Percentiles rank a stretch among this genome's conserved stretches.
These are phyloP conservation scores for Aphanocladium album DNA, from an alignment of 2,329 filamentous ascomycete genomes.

Conservation along the genomic window DNA sequence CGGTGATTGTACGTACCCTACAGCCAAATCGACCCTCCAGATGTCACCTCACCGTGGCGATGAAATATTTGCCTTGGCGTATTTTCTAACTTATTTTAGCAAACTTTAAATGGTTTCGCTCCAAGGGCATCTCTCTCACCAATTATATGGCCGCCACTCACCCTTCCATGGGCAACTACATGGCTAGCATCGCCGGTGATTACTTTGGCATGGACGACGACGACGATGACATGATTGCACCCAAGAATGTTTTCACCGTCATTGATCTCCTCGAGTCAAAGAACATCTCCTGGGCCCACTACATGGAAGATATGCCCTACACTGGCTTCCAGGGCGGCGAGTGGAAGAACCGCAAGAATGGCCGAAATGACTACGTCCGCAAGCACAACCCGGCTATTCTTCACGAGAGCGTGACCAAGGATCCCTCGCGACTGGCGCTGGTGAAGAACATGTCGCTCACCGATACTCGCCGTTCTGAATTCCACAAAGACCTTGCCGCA, in stretches of 20 bases:
- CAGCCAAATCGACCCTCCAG: not conserved
- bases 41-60: not conserved
- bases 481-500: conserved; percentile 60
- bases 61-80: not conserved
- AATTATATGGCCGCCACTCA: conserved; percentile 59
- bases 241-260: conserved; percentile 58
- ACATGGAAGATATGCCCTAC: conserved; percentile 75
- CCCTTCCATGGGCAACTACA: conserved; percentile 73
- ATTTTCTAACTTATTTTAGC: conserved; percentile 14
- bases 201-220: conserved; percentile 71
- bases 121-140: conserved; percentile 27
- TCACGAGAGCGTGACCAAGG: conserved; percentile 58
- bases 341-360: conserved; percentile 60
- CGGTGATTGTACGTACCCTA: conserved; percentile 50
- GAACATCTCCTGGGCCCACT: conserved; percentile 63
- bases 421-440: conserved; percentile 50
- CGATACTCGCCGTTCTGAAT: conserved; percentile 44
- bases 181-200: conserved; percentile 62
- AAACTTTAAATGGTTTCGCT: conserved; percentile 25
- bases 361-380: conserved; percentile 71
- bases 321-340: conserved; percentile 62
- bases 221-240: conserved; percentile 49
- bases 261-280: conserved; percentile 64
- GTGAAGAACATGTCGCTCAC: conserved; percentile 63
- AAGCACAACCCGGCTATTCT: conserved; percentile 71